Percentiles rank a stretch among this genome's conserved stretches.
These are phyloP conservation scores for Chaetomidium leptoderma DNA, from an alignment of 495 filamentous ascomycete genomes.

Conservation along the genomic window DNA sequence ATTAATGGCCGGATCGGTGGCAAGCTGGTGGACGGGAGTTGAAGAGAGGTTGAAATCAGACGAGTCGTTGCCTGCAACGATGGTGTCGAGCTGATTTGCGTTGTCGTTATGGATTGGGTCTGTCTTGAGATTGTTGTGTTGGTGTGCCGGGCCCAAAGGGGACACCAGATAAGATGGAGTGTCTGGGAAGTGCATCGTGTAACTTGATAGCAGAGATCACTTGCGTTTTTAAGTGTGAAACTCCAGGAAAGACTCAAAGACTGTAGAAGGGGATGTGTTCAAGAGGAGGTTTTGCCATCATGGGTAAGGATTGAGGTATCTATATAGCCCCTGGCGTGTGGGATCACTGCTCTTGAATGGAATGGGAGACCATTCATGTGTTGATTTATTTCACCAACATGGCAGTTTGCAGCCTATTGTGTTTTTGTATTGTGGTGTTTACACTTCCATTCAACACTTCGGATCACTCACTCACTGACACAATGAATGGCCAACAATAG, in stretches of 20 bases:
- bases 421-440: background rate
- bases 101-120: background rate
- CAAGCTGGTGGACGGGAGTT: background rate
- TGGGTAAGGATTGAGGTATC: too few relatives aligned
- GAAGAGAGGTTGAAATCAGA: background rate
- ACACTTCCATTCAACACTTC: background rate
- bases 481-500: background rate
- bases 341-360: background rate
- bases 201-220: too few relatives aligned
- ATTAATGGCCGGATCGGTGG: background rate
- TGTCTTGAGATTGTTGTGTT: too few relatives aligned
- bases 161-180: background rate
- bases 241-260: background rate
- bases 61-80: background rate
- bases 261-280: too few relatives aligned
- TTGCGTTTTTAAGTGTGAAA: too few relatives aligned
- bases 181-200: background rate
- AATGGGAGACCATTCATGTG: background rate
- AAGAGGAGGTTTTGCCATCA: too few relatives aligned
- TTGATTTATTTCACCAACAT: background rate
- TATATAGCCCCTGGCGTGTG: too few relatives aligned
- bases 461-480: background rate
- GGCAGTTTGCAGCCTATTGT: background rate
- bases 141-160: background rate
- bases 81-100: background rate